These are phyloP conservation scores for Neurospora hispaniola DNA, from an alignment of 495 filamentous ascomycete genomes.

Conservation along the genomic window DNA sequence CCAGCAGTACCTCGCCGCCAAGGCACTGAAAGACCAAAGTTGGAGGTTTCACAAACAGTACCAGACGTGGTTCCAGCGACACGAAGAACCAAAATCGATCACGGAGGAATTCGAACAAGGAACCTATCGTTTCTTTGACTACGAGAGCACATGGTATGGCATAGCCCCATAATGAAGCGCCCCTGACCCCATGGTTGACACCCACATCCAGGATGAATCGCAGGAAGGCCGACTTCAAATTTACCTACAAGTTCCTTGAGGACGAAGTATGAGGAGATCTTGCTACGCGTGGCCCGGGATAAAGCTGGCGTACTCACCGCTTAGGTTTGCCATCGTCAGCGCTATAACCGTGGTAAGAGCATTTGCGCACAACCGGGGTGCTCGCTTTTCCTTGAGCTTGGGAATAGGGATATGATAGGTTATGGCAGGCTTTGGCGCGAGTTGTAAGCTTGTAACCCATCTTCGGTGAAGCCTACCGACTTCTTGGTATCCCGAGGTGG, in stretches of 20 bases:
- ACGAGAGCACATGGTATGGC: conserved; percentile 90
- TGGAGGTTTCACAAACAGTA: conserved; percentile 99
- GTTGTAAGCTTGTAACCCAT: background rate
- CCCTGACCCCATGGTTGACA: background rate
- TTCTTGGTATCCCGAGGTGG: background rate
- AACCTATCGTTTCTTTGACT: conserved; percentile 98
- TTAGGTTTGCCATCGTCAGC: background rate
- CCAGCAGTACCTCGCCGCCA: conserved; percentile 93
- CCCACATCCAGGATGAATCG: conserved; percentile 80
- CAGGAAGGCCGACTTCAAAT: conserved; percentile 95
- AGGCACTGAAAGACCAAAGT: conserved; percentile 89
- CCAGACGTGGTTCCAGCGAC: conserved; percentile 97
- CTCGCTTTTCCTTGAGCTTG: background rate
- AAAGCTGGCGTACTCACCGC: background rate
- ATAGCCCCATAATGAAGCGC: conserved; percentile 23
- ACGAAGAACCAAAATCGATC: conserved; percentile 96
- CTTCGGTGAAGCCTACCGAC: background rate
- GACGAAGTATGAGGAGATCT: background rate
- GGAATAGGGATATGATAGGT: background rate
- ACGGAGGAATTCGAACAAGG: conserved; percentile 98
- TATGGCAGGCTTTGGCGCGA: background rate
- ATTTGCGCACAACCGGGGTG: background rate
- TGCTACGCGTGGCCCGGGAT: background rate
- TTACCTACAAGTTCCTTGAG: conserved; percentile 77
- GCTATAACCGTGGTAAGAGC: background rate